Evolutionary conservation across 495 filamentous ascomycete genomes (phyloP), one percentile per base, ranked within the genome.

Genomic region (Acidiella bohemica): DNA sequence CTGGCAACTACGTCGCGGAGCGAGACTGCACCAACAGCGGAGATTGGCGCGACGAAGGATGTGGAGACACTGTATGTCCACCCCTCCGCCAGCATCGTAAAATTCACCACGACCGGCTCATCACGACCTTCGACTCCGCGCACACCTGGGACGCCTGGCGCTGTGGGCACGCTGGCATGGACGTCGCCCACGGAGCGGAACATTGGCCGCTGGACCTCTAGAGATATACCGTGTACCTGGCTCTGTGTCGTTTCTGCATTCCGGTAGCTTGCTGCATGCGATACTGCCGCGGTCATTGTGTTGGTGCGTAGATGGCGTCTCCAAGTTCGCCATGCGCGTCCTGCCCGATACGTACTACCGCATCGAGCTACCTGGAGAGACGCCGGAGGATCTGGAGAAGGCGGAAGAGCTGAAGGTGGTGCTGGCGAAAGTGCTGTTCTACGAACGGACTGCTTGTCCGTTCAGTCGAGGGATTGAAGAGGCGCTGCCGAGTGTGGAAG

Each of bases 231-330:
- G 75, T 41, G 78, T 86, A 19, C 76, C 81, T 5, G 79, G 81
- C 8, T 75, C 82, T 30, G 80, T 87, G 0, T 80, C 80, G 13
- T 93, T 93, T 55, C 70, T 94, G 8, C 84, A 78, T 59, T 92
- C 83, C 49, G 81, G 82, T 40, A 66, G 69, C 47, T 74, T 83
- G 20, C 70, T 93, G 8, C 81, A 82, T 48, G 77, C 86, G 32
- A 88, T 94, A 31, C 56, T 94, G 26, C 80, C 82, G 8, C 90
- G 81, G 57, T 88, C 81, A 14, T 82, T 90, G 55, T 90, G 76
- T 45, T 94, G 86, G 86, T 90, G 81, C 59, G 82, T 94, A 16
- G 82, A 93, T 55, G 80, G 80, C 31, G 74, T 77, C 27, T 78
- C 77, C 25, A 85, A 77, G 44, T 93, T 90, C 51, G 79, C 90